These are phyloP conservation scores for Rhizophora apiculata DNA, from an alignment of 345 rosid genomes.

Conservation along the genomic window DNA sequence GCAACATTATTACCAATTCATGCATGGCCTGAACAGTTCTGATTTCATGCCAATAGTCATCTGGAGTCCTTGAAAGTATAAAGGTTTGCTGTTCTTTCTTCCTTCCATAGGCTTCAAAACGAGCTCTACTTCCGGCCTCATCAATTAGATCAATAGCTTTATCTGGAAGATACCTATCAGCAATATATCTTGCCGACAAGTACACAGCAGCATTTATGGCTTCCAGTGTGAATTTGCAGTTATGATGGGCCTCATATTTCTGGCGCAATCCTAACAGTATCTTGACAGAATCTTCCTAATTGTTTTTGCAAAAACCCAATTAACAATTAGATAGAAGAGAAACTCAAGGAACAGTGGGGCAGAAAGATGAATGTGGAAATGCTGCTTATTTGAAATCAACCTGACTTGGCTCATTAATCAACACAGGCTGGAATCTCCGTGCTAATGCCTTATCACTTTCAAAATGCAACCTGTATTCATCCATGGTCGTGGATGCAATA, in stretches of 20 bases:
- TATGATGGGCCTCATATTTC: slow-evolving; percentile 90
- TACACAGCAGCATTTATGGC: slow-evolving; percentile 92
- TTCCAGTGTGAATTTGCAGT: slow-evolving; percentile 71
- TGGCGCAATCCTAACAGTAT: slow-evolving; percentile 83
- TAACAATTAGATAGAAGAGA: slow-evolving; percentile 16
- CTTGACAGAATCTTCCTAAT: slow-evolving; percentile 85
- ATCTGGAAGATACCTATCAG: slow-evolving; percentile 95
- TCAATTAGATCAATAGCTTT: slow-evolving; percentile 98
- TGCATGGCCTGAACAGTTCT: slow-evolving; percentile 96
- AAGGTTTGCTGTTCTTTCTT: slow-evolving; percentile 71
- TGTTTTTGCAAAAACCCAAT: slow-evolving; percentile 16
- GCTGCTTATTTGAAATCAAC: slow-evolving; percentile 30
- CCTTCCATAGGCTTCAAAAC: slow-evolving; percentile 71
- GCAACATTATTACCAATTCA: slow-evolving; percentile 64
- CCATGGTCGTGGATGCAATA: slow-evolving; percentile 89
- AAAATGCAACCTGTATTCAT: slow-evolving; percentile 77
- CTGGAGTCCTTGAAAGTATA: slow-evolving; percentile 79
- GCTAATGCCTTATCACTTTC: slow-evolving; percentile 97
- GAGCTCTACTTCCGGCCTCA: slow-evolving; percentile 98
- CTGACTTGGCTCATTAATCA: slow-evolving; percentile 88
- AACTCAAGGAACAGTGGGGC: background rate
- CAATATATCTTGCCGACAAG: slow-evolving; percentile 77
- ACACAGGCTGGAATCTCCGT: slow-evolving; percentile 90
- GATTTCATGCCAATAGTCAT: slow-evolving; percentile 98
- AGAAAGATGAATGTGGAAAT: slow-evolving; percentile 9